Base-by-base conservation (phyloP, 208 protist genomes). In the Sergeia podlipaevii region DNA sequence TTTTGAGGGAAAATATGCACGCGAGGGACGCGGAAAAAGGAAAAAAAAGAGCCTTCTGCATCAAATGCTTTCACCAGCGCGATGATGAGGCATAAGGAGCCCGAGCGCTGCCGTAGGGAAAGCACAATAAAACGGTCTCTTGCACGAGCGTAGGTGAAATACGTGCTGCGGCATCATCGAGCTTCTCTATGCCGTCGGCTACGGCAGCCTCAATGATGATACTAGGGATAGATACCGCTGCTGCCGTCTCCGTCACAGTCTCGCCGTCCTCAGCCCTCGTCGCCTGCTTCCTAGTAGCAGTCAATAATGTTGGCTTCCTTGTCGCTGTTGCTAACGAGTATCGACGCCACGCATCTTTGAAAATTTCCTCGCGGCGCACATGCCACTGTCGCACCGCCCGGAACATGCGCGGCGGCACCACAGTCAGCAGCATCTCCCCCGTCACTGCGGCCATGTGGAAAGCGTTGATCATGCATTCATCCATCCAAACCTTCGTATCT, bases 101-200 rank as follows among this genome's bases (percentile, higher is more conserved):
- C 0, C 42, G 11, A 21, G 27, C n/a, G 30, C 33, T 60, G 4
- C 70, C 73, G 50, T 94, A 94, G 5, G 64, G 79, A 59, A 85
- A 94, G 65, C 87, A 89, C 43, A 88, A 54, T 27, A 81, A 62
- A 41, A 91, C 88, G 15, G 87, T 94, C 52, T 94, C 87, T 37
- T 81, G 77, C 33, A 94, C 76, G 2, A 93, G 49, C 7, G 34
- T 32, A 11, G 65, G 52, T 37, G 66, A 72, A 27, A 93, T 60
- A 32, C 53, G 55, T 38, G 60, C 33, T 29, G 75, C 54, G n/a
- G 58, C 64, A 47, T 77, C 74, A 13, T 78, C 73, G 33, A 89
- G 56, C 33, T 72, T 73, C 5, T 4, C 26, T 4, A 42, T 6
- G 26, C 17, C 36, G 54, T 65, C 54, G 20, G 4, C 5, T 7